phyloP scores from a whole-genome alignment of 257 asterid genomes.

The Solanum neorickii region DNA sequence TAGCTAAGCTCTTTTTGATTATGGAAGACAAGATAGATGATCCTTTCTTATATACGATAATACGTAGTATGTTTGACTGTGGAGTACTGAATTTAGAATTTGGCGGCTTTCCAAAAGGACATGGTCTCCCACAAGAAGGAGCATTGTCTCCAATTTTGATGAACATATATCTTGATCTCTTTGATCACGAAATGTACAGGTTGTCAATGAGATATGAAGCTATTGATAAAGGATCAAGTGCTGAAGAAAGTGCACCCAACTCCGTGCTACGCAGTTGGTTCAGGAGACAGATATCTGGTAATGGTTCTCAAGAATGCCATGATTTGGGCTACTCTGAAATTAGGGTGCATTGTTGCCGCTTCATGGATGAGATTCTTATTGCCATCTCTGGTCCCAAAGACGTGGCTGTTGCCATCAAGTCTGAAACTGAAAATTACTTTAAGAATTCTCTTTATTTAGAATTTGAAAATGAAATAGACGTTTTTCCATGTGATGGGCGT shows the following conservation, averaged over 20 bases:
- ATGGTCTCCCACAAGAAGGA: constrained; percentile 99
- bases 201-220: constrained; percentile 83
- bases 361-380: constrained; percentile 81
- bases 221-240: constrained; percentile 7
- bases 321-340: constrained; percentile 25
- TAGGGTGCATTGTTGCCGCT: constrained; percentile 69
- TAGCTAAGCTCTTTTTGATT: constrained; percentile 38
- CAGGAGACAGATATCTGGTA: constrained; percentile 65
- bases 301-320: constrained; percentile 4
- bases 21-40: constrained; percentile 68
- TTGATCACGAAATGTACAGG: constrained; percentile 64
- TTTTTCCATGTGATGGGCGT: constrained; percentile 41
- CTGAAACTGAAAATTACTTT: constrained; percentile 45
- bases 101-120: constrained; percentile 85
- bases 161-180: constrained; percentile 78
- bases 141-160: constrained; percentile 74
- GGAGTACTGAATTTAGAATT: constrained; percentile 69
- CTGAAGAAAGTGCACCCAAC: constrained; percentile 24
- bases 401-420: constrained; percentile 44
- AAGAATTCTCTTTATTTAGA: constrained; percentile 52
- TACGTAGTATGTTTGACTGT: constrained; percentile 52
- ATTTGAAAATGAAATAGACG: constrained; percentile 25
- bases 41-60: constrained; percentile 28
- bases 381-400: constrained; percentile 74
- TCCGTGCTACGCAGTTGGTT: constrained; percentile 85